A percentile compares a stretch with the other conserved stretches of the same genome.
phyloP scores from a whole-genome alignment of 2,329 filamentous ascomycete genomes.

The Neopestalotiopsis rosae region DNA sequence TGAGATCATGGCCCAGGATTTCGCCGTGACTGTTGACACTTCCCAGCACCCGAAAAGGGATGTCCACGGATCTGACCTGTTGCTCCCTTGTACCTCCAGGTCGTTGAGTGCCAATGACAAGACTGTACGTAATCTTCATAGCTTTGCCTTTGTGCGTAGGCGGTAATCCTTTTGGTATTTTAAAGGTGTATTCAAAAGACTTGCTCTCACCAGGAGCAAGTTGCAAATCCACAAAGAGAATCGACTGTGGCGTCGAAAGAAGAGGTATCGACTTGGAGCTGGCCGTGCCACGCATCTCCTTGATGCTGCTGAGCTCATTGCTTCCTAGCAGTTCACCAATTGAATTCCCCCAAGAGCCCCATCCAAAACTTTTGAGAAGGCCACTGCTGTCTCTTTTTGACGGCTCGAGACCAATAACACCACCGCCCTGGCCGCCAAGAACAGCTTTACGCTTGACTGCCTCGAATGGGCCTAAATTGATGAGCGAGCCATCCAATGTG shows the following conservation, averaged over 20 bases:
- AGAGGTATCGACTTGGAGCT: slow-evolving; percentile 88
- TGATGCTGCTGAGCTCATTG: slow-evolving; percentile 88
- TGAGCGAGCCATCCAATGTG: slow-evolving; percentile 85
- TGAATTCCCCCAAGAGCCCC: slow-evolving; percentile 86
- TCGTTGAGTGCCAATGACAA: slow-evolving; percentile 90
- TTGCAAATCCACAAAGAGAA: slow-evolving; percentile 91
- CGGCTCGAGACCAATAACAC: slow-evolving; percentile 81
- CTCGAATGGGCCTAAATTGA: slow-evolving; percentile 90
- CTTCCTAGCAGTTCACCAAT: slow-evolving; percentile 86
- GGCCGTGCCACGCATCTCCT: slow-evolving; percentile 89
- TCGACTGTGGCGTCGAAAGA: slow-evolving; percentile 92
- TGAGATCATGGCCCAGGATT: slow-evolving; percentile 89
- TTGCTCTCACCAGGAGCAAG: slow-evolving; percentile 88
- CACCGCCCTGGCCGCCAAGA: slow-evolving; percentile 83
- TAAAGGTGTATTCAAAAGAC: slow-evolving; percentile 86
- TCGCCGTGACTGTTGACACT: slow-evolving; percentile 90
- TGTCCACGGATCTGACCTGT: slow-evolving; percentile 86
- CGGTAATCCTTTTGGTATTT: slow-evolving; percentile 85
- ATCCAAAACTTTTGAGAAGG: slow-evolving; percentile 83
- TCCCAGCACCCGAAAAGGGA: slow-evolving; percentile 91
- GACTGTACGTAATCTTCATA: slow-evolving; percentile 90
- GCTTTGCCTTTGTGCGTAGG: slow-evolving; percentile 90
- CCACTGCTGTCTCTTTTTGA: slow-evolving; percentile 77
- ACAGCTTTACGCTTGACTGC: slow-evolving; percentile 95
- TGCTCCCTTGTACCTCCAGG: slow-evolving; percentile 79